Percentiles rank a stretch among this genome's conserved stretches.
Conservation (phyloP, 2,329 filamentous ascomycete genomes). For the Colletotrichum australisinense region DNA sequence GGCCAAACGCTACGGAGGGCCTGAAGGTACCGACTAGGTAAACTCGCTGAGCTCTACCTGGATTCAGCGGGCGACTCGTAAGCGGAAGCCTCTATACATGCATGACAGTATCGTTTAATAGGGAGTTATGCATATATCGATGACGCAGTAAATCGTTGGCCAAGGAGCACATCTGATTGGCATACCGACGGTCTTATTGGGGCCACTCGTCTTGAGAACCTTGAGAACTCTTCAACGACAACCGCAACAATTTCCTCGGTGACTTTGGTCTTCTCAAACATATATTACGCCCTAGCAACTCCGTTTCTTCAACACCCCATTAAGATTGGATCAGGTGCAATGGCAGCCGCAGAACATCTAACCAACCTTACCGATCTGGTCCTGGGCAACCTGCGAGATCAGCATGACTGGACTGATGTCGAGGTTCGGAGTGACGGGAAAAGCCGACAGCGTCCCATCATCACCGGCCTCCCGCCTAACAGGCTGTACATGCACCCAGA, state of each 20-base stretch:
- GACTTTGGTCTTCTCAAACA: too few species aligned
- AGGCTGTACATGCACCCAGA: constrained; percentile 84
- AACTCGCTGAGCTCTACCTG: neutral
- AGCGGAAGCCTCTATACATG: neutral
- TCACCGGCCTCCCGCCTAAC: constrained; percentile 79
- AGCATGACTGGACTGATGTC: constrained; percentile 80
- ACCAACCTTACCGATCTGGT: constrained; percentile 57
- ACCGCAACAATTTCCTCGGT: too few species aligned
- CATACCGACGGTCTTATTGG: neutral
- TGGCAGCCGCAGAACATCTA: constrained; percentile 19
- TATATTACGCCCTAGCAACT: neutral
- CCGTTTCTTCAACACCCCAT: neutral
- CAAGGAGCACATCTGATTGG: neutral
- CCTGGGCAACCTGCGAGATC: constrained; percentile 76
- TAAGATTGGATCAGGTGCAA: neutral
- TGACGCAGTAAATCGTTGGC: neutral
- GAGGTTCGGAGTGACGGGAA: constrained; percentile 56
- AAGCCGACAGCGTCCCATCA: constrained; percentile 68
- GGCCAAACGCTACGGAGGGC: too few species aligned
- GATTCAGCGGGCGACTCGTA: neutral
- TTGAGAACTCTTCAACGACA: constrained; percentile 19
- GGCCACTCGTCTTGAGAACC: constrained; percentile 7
- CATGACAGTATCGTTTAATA: neutral
- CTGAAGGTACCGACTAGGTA: too few species aligned
- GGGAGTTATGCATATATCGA: neutral